phyloP scores from a whole-genome alignment of 495 filamentous ascomycete genomes.

The Aspergillus conjunctus region DNA sequence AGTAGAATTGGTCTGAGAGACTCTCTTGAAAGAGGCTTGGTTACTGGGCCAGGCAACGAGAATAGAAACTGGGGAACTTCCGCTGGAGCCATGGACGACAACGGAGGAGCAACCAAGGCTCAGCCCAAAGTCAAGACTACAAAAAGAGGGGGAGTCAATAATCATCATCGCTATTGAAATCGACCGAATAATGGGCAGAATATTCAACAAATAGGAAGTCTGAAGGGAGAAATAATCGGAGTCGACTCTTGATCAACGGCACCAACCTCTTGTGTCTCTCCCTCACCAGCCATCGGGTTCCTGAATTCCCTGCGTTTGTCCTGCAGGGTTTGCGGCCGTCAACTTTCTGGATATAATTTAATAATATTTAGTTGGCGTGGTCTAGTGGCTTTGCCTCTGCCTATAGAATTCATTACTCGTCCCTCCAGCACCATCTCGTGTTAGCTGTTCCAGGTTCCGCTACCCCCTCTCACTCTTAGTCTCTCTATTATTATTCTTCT shows the following conservation, averaged over 20 bases:
- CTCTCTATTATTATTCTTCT: background rate
- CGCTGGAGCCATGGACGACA: background rate
- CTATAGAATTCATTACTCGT: conserved; percentile 1
- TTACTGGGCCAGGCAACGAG: background rate
- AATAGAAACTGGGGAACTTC: background rate
- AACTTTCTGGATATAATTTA: background rate
- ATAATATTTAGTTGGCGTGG: background rate
- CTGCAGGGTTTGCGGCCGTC: background rate
- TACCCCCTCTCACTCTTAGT: background rate
- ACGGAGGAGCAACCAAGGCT: background rate
- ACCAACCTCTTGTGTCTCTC: background rate
- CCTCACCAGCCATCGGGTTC: background rate
- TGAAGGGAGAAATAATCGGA: background rate
- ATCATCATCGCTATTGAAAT: background rate
- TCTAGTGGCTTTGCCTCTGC: background rate
- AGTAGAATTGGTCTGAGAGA: background rate
- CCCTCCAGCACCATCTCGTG: background rate
- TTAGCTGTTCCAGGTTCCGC: conserved; percentile 4
- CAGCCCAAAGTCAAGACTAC: background rate
- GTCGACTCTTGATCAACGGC: background rate
- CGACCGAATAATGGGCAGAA: background rate
- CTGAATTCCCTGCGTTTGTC: conserved; percentile 3
- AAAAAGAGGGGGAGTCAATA: background rate
- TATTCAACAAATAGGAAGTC: background rate
- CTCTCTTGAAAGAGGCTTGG: background rate